Percentiles rank a stretch among this genome's conserved stretches.
Evolutionary conservation across 495 filamentous ascomycete genomes (phyloP).

Genomic region (Aspergillus carlsbadensis): DNA sequence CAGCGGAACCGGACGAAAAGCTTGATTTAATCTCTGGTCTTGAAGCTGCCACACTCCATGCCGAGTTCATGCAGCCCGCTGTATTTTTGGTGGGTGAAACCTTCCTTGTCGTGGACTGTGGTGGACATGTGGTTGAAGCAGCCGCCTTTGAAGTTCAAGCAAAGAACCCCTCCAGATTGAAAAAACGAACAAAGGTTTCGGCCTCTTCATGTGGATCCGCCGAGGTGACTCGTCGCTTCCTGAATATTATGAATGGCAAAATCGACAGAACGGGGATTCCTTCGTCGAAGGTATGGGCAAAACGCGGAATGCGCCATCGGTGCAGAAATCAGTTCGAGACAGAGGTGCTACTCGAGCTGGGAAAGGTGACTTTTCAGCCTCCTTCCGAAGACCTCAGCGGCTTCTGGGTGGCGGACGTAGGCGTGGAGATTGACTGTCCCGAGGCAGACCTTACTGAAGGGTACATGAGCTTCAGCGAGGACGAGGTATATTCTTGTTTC

Average conservation of each 20-base stretch:
- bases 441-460: neutral
- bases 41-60: neutral
- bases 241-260: neutral
- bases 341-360: neutral
- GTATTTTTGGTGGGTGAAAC: neutral
- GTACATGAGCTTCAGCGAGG: neutral
- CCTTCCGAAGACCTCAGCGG: neutral
- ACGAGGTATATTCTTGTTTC: neutral
- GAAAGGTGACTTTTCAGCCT: neutral
- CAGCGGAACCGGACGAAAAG: too few species aligned
- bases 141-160: neutral
- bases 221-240: neutral
- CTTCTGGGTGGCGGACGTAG: neutral
- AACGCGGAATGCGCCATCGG: neutral
- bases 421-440: neutral
- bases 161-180: neutral
- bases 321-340: neutral
- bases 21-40: neutral
- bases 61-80: neutral
- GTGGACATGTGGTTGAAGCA: neutral
- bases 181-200: neutral
- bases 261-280: neutral
- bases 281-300: neutral
- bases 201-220: neutral
- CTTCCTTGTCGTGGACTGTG: neutral